phyloP scores from a whole-genome alignment of 257 asterid genomes.

The Scutellaria baicalensis region DNA sequence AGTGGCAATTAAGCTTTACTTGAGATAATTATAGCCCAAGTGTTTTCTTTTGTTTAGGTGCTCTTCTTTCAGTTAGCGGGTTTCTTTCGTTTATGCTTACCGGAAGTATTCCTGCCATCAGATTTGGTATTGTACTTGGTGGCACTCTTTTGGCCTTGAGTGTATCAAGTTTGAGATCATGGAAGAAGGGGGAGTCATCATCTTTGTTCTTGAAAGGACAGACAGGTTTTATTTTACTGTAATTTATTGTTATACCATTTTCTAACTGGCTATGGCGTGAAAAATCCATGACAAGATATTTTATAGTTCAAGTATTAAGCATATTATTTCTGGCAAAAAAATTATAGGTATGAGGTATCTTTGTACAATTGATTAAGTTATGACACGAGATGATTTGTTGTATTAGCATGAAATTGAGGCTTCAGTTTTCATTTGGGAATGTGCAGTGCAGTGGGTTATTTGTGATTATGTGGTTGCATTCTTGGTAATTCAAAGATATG shows the following conservation, averaged over 20 bases:
- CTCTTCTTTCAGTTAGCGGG: slow-evolving; percentile 66
- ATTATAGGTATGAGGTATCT: not conserved
- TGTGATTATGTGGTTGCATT: not conserved
- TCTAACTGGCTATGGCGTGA: not conserved
- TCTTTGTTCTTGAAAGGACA: slow-evolving; percentile 69
- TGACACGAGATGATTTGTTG: not conserved
- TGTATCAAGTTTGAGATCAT: slow-evolving; percentile 69
- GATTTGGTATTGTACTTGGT: slow-evolving; percentile 85
- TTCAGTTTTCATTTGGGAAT: not conserved
- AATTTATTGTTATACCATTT: not conserved
- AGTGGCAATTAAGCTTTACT: not conserved
- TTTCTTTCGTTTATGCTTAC: slow-evolving; percentile 75
- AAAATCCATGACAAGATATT: not conserved
- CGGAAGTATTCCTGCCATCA: slow-evolving; percentile 69
- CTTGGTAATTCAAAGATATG: not conserved
- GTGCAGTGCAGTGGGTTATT: not conserved
- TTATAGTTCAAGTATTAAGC: not conserved
- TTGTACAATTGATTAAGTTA: not conserved
- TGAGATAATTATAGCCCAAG: not conserved
- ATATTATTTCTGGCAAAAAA: not conserved
- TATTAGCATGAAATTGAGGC: not conserved
- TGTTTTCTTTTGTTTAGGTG: slow-evolving; percentile 39
- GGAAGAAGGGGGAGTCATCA: slow-evolving; percentile 64
- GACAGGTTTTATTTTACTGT: slow-evolving; percentile 43
- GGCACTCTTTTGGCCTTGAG: slow-evolving; percentile 78